phyloP scores from a whole-genome alignment of 2,329 filamentous ascomycete species.

The Scedosporium apiospermum region DNA sequence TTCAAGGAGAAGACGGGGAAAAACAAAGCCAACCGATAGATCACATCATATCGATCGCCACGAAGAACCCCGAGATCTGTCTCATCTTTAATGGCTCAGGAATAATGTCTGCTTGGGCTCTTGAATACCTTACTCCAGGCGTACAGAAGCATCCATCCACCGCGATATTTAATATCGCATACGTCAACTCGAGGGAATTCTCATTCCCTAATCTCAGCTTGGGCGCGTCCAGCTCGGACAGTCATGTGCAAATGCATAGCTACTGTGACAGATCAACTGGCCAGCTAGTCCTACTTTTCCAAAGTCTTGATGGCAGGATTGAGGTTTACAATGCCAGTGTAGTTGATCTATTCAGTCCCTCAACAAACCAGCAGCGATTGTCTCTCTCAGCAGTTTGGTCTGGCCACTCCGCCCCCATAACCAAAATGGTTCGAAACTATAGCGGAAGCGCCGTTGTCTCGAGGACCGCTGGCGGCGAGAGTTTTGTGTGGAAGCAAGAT shows the following conservation, averaged over 20 bases:
- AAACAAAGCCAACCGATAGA: slow-evolving; percentile 66
- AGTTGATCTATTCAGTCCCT: slow-evolving; percentile 70
- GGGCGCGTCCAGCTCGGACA: not conserved
- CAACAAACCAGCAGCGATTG: slow-evolving; percentile 50
- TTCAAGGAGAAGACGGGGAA: slow-evolving; percentile 40
- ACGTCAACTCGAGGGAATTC: slow-evolving; percentile 53
- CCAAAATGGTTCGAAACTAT: slow-evolving; percentile 79
- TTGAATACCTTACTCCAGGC: slow-evolving; percentile 76
- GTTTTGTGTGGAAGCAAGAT: slow-evolving; percentile 61
- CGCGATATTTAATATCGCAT: slow-evolving; percentile 77
- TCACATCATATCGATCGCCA: slow-evolving; percentile 77
- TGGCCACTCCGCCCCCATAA: slow-evolving; percentile 70
- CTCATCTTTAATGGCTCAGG: slow-evolving; percentile 76
- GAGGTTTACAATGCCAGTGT: slow-evolving; percentile 73
- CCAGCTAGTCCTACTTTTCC: slow-evolving; percentile 63
- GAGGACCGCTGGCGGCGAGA: slow-evolving; percentile 67
- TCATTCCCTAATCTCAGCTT: slow-evolving; percentile 27
- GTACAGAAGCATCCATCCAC: slow-evolving; percentile 42
- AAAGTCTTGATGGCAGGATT: slow-evolving; percentile 78
- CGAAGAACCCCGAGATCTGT: slow-evolving; percentile 77
- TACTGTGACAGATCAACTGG: slow-evolving; percentile 61
- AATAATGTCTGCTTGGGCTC: slow-evolving; percentile 82
- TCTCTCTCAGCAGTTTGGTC: slow-evolving; percentile 62
- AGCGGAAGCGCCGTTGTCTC: slow-evolving; percentile 74
- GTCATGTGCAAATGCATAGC: slow-evolving; percentile 52